Evolutionary conservation across 805 yeast genomes (phyloP).

Genomic region (Yamadazyma scolyti): DNA sequence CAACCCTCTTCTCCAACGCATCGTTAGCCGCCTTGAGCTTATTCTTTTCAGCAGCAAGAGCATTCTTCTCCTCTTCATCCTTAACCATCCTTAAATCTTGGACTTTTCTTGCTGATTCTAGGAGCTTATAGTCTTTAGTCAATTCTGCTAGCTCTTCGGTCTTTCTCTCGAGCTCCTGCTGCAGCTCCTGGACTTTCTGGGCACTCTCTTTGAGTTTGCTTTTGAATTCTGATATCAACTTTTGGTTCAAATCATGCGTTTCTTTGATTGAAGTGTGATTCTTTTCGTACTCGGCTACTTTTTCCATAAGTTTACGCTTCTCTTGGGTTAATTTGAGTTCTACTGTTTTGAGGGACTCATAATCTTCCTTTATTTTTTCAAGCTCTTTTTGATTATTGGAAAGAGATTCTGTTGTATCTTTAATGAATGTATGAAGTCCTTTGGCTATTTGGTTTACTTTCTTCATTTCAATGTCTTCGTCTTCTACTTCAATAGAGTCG

Average conservation of each 20-base stretch:
- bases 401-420: constrained; percentile 1
- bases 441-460: constrained; percentile 3
- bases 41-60: no score
- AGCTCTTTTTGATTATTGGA: not conserved
- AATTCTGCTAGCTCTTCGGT: not conserved
- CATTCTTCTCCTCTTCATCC: constrained; percentile 1
- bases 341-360: no score
- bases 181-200: no score
- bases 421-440: constrained; percentile 1
- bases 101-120: constrained; percentile 6
- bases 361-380: constrained; percentile 1
- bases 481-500: constrained; percentile 7
- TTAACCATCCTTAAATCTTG: constrained; percentile 5
- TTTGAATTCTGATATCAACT: no score
- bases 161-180: no score
- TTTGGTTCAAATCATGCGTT: no score
- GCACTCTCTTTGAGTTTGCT: no score
- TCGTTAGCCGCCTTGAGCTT: no score
- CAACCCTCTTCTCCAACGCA: no score
- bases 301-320: not conserved
- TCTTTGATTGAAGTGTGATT: no score
- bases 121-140: no score
- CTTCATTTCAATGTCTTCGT: constrained; percentile 4
- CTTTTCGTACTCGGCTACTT: no score
- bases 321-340: not conserved